Evolutionary conservation across 208 protist species (phyloP).

Genomic region (Polymyxa betae): DNA sequence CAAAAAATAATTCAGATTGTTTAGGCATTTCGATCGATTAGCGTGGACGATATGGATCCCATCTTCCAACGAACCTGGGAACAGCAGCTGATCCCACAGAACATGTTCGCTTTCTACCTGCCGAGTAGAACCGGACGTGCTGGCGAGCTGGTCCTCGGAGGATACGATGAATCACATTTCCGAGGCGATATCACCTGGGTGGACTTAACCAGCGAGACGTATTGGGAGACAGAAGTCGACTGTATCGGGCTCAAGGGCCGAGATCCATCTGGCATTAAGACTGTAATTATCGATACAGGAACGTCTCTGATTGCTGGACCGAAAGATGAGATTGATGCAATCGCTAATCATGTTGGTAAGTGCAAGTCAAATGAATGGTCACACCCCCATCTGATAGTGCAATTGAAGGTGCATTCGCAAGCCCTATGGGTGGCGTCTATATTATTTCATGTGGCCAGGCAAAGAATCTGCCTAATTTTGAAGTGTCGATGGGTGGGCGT

Average conservation of each 20-base stretch:
- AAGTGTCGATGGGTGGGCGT: conserved; percentile 50
- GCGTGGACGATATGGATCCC: conserved; percentile 80
- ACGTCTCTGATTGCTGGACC: conserved; percentile 90
- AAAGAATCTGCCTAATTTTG: conserved; percentile 38
- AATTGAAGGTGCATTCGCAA: conserved; percentile 54
- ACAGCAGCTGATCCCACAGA: conserved; percentile 35
- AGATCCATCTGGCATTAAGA: background rate
- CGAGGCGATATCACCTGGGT: conserved; percentile 67
- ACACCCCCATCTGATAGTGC: conserved; percentile 22
- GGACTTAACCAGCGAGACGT: conserved; percentile 62
- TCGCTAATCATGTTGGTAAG: conserved; percentile 65
- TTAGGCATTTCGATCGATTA: conserved; percentile 77
- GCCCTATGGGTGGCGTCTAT: background rate
- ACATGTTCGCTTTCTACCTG: conserved; percentile 73
- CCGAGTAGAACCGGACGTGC: background rate
- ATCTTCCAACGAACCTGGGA: conserved; percentile 72
- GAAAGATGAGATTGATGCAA: conserved; percentile 61
- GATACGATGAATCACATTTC: conserved; percentile 63
- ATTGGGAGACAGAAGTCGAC: conserved; percentile 63
- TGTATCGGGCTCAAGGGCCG: background rate
- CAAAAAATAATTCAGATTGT: background rate
- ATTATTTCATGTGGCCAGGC: conserved; percentile 33
- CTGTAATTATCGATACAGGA: conserved; percentile 86
- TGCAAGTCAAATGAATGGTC: background rate
- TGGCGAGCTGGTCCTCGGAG: conserved; percentile 67